These are phyloP conservation scores for Alternaria viburni DNA, from an alignment of 2,329 filamentous ascomycete genomes.

Conservation along the genomic window DNA sequence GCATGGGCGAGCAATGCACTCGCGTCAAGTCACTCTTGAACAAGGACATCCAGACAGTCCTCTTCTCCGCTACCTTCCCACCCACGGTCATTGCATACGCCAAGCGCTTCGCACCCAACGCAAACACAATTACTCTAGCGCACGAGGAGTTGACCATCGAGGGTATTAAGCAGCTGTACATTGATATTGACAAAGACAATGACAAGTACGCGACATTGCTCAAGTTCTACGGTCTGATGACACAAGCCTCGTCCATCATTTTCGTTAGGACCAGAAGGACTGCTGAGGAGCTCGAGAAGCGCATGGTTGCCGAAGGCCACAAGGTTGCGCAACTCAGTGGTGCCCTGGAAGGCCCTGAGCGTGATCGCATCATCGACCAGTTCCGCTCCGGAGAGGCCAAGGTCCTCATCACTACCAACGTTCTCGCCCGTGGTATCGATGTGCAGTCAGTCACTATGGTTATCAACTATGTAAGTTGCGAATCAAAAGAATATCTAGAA, in stretches of 20 bases:
- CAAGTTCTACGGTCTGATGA: slow-evolving; percentile 94
- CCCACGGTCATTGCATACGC: slow-evolving; percentile 85
- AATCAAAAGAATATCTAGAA: neutral
- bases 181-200: slow-evolving; percentile 83
- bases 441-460: slow-evolving; percentile 93
- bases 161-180: slow-evolving; percentile 97
- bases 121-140: slow-evolving; percentile 85
- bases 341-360: slow-evolving; percentile 80
- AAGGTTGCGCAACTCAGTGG: slow-evolving; percentile 89
- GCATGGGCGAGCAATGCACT: slow-evolving; percentile 91
- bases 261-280: slow-evolving; percentile 94
- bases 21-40: slow-evolving; percentile 83
- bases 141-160: slow-evolving; percentile 94
- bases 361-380: slow-evolving; percentile 82
- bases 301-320: slow-evolving; percentile 89
- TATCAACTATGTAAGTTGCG: slow-evolving; percentile 78
- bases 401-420: slow-evolving; percentile 97
- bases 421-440: slow-evolving; percentile 94
- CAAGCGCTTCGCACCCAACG: slow-evolving; percentile 79
- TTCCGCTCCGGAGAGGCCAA: slow-evolving; percentile 90
- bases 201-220: slow-evolving; percentile 89
- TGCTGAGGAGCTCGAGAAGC: slow-evolving; percentile 80
- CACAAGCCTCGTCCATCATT: slow-evolving; percentile 95
- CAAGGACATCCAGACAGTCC: slow-evolving; percentile 78
- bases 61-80: slow-evolving; percentile 96